Evolutionary conservation across 2,329 filamentous ascomycete genomes (phyloP), one percentile per base, ranked within the genome.

Genomic region (Aureobasidium musti): DNA sequence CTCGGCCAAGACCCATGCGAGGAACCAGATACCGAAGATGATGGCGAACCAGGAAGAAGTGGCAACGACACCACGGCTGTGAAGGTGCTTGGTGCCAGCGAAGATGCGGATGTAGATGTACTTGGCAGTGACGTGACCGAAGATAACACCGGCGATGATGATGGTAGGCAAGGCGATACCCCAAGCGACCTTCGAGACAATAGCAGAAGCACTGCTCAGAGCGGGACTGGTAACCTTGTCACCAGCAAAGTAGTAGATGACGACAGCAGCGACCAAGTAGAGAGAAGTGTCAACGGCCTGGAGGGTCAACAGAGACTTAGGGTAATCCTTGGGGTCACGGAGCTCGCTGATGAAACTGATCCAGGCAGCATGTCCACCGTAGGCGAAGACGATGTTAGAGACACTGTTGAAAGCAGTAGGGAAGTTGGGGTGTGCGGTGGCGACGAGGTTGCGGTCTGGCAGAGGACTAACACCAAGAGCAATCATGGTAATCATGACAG

Each of bases 301-400:
- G 19, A 89, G 82, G 30, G 87, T 75, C 72, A 82, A 81, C 60
- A 91, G 82, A 7, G 88, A 85, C 75, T 88, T 87, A 45, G 83
- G 81, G 75, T 84, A 89, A 68, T 87, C 83, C 65, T 79, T 78
- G 0, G 88, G 87, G 65, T 87, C 79, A 72, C 84, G 83, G 72
- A 91, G 79, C 74, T 91, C 88, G 47, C 84, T 82, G 72, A 88
- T 86, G 74, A 91, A 84, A 65, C 81, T 82, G 77, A 90, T 88
- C 79, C 89, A 90, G 59, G 85, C 85, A 21, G 87, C 84, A 73
- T 90, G 87, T 35, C 87, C 87, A 66, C 77, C 79, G 74, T 69
- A 91, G 66, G 89, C 88, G 69, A 92, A 88, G 67, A 90, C 82
- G 63, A 91, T 91, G 77, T 91, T 91, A 72, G 82, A 83, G 45